Evolutionary conservation across 225 moss, liverwort and hornwort genomes (phyloP).

Genomic region (Bryoerythrophyllum caledonicum): DNA sequence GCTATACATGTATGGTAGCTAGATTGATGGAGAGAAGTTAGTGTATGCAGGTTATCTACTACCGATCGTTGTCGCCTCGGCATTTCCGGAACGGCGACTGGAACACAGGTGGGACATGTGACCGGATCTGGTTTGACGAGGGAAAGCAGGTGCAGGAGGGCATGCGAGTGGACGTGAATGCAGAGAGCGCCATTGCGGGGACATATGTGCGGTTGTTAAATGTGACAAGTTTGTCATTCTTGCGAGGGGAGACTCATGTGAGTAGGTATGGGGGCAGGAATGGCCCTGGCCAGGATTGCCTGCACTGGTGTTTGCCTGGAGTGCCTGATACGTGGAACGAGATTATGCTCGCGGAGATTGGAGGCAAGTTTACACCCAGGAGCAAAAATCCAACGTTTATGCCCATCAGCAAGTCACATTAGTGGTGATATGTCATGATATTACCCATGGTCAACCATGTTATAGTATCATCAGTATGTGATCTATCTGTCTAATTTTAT

Average conservation of each 20-base stretch:
- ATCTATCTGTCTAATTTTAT: background rate
- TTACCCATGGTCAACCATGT: too few species aligned
- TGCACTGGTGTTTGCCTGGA: conserved; percentile 95
- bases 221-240: conserved; percentile 49
- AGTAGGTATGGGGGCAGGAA: conserved; percentile 59
- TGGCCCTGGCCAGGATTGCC: conserved; percentile 56
- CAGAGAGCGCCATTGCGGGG: conserved; percentile 50
- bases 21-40: background rate
- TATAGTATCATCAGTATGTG: background rate
- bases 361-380: background rate
- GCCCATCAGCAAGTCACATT: background rate
- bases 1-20: too few species aligned
- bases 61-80: conserved; percentile 62
- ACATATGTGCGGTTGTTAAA: conserved; percentile 61
- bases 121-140: conserved; percentile 26
- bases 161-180: conserved; percentile 31
- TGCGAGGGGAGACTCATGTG: conserved; percentile 66
- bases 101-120: conserved; percentile 79
- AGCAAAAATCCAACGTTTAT: background rate
- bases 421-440: background rate
- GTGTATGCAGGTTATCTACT: conserved; percentile 27
- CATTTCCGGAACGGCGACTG: conserved; percentile 88
- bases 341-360: conserved; percentile 52
- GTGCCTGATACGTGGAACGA: conserved; percentile 92
- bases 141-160: conserved; percentile 26